Percentiles rank a stretch among this genome's conserved stretches.
These are phyloP conservation scores for Coemansia sp. DNA, from an alignment of 192 early-diverging fungal genomes.

Conservation along the genomic window DNA sequence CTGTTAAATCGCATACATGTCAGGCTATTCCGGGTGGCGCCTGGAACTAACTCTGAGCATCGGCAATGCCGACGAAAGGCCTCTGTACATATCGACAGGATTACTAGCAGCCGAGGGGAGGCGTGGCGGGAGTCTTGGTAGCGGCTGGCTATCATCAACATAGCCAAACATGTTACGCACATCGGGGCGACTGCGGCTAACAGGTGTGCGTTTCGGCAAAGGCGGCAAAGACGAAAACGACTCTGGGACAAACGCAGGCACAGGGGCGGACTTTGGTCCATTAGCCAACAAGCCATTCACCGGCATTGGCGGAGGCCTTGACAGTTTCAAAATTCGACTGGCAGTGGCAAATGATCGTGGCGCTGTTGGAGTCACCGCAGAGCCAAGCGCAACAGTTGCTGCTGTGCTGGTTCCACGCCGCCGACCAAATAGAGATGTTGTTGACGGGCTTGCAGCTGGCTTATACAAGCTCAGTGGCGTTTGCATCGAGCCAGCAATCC, in stretches of 20 bases:
- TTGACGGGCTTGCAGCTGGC: not conserved
- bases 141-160: not conserved
- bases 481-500: not conserved
- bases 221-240: slow-evolving; percentile 1
- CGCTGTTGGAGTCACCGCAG: not conserved
- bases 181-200: not conserved
- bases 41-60: not conserved
- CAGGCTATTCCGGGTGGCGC: not conserved
- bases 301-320: not conserved
- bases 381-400: not conserved
- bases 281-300: not conserved
- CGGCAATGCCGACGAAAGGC: not conserved
- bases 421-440: not conserved
- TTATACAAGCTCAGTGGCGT: not conserved
- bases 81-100: not conserved
- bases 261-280: not conserved
- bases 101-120: not conserved
- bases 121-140: not conserved
- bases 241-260: not conserved
- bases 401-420: not conserved
- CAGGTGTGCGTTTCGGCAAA: not conserved
- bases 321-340: not conserved
- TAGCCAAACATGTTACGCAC: slow-evolving; percentile 6
- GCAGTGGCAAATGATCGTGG: not conserved
- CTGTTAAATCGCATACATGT: not conserved